phyloP scores from a whole-genome alignment of 352 stramenopile species.

The Phytophthora tentaculata region DNA sequence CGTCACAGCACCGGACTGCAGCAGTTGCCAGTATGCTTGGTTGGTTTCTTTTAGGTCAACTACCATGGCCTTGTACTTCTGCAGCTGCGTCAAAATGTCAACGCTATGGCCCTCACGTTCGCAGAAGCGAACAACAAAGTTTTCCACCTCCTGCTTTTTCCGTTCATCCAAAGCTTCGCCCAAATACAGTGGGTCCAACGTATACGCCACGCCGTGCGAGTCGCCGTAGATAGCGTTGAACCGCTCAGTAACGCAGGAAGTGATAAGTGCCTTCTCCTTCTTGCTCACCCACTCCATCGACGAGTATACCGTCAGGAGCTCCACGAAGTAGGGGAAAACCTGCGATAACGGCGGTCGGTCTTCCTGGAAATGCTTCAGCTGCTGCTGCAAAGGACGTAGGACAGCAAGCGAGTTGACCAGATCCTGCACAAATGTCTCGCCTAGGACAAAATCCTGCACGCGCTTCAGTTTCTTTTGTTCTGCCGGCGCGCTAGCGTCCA shows the following conservation, averaged over 20 bases:
- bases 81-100: slow-evolving; percentile 57
- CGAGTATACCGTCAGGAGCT: slow-evolving; percentile 53
- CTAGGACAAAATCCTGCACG: slow-evolving; percentile 72
- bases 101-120: slow-evolving; percentile 33
- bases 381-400: slow-evolving; percentile 60
- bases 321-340: slow-evolving; percentile 55
- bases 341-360: slow-evolving; percentile 56
- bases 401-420: slow-evolving; percentile 62
- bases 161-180: slow-evolving; percentile 52
- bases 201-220: slow-evolving; percentile 63
- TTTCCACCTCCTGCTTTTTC: slow-evolving; percentile 54
- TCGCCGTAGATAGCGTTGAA: slow-evolving; percentile 72
- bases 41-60: slow-evolving; percentile 61
- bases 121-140: slow-evolving; percentile 59
- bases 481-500: slow-evolving; percentile 41
- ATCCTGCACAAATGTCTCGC: slow-evolving; percentile 67
- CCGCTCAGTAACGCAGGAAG: slow-evolving; percentile 65
- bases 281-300: slow-evolving; percentile 71
- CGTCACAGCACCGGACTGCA: slow-evolving; percentile 51
- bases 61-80: slow-evolving; percentile 57
- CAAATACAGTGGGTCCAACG: slow-evolving; percentile 64
- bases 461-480: slow-evolving; percentile 58
- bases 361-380: slow-evolving; percentile 55
- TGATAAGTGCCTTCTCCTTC: slow-evolving; percentile 78
- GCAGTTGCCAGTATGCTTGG: slow-evolving; percentile 58